Evolutionary conservation across 106 monocot genomes (phyloP).

Genomic region (Gastrodia elata): DNA sequence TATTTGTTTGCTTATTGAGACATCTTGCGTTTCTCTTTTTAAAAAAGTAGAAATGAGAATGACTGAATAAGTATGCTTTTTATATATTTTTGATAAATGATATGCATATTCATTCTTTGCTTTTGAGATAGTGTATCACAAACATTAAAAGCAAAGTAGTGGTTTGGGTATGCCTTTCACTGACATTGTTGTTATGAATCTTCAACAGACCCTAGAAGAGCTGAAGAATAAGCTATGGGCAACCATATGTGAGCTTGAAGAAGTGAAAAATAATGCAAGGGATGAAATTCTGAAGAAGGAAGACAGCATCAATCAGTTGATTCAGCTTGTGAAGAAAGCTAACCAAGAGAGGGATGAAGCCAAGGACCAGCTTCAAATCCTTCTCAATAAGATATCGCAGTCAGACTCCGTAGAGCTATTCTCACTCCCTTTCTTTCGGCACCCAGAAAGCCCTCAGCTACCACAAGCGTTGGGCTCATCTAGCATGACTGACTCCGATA

Average conservation of each 20-base stretch:
- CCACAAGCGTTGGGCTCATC: background rate
- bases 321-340: background rate
- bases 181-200: background rate
- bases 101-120: no score
- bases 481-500: background rate
- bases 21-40: no score
- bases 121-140: no score
- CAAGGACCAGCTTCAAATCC: conserved; percentile 5
- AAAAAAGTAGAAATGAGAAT: no score
- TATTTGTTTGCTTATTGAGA: no score
- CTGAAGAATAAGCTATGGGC: background rate
- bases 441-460: background rate
- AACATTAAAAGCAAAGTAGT: no score
- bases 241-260: conserved; percentile 2
- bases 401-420: background rate
- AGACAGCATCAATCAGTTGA: conserved; percentile 2
- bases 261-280: conserved; percentile 7
- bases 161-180: no score
- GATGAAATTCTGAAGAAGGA: conserved; percentile 14
- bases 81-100: no score
- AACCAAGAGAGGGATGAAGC: conserved; percentile 15
- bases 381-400: conserved; percentile 2
- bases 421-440: background rate
- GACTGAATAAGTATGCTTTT: no score
- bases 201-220: conserved; percentile 1